Evolutionary conservation across 106 monocot genomes (phyloP).

Genomic region (Platanthera zijinensis): DNA sequence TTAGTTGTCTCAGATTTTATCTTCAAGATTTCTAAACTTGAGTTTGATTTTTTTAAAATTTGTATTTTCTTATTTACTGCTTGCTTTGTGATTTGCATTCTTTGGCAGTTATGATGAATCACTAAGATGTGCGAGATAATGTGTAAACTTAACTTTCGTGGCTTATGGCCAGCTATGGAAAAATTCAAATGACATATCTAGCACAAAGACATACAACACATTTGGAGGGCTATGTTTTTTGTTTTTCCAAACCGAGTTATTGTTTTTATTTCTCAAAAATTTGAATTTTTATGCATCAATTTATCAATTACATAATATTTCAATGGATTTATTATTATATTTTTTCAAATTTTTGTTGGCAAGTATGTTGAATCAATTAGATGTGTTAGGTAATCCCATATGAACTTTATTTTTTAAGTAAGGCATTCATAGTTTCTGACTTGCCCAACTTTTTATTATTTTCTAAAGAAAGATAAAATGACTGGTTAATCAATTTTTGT

Average conservation of each 20-base stretch:
- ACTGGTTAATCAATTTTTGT: too few relatives aligned
- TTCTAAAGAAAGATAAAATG: too few relatives aligned
- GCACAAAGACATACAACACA: not conserved
- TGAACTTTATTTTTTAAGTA: not conserved
- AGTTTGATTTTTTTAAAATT: not conserved
- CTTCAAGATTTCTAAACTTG: not conserved
- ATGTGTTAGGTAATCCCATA: not conserved
- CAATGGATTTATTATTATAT: not conserved
- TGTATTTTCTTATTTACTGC: not conserved
- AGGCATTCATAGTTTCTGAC: slow-evolving; percentile 2
- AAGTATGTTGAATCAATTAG: slow-evolving; percentile 7
- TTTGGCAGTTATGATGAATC: not conserved
- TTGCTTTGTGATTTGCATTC: not conserved
- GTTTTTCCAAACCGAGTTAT: not conserved
- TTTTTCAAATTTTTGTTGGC: not conserved
- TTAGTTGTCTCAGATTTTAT: not conserved
- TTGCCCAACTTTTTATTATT: not conserved
- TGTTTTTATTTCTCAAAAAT: not conserved
- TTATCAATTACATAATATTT: not conserved
- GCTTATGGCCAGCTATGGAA: not conserved
- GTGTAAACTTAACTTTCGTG: not conserved
- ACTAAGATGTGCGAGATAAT: not conserved
- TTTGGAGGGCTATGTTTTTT: not conserved
- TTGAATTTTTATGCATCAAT: not conserved
- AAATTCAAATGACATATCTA: not conserved